phyloP scores from a whole-genome alignment of 495 filamentous ascomycete genomes.

The Symbiotaphrina buchneri region DNA sequence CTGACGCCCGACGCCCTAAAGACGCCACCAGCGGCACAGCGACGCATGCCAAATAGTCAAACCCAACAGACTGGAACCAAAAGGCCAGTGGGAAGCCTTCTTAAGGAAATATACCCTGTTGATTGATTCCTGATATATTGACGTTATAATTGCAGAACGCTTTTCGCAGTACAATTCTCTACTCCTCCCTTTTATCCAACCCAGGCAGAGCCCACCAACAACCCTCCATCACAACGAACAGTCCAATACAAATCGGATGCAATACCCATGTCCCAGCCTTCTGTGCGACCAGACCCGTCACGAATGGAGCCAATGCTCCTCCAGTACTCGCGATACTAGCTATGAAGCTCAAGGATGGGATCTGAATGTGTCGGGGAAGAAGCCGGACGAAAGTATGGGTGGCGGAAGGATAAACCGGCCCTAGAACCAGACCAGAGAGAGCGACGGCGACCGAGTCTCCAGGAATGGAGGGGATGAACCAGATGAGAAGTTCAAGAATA shows the following conservation, averaged over 20 bases:
- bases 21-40: too few species aligned
- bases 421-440: slow-evolving; percentile 48
- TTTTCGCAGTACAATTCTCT: too few species aligned
- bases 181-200: slow-evolving; percentile 28
- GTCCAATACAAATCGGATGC: slow-evolving; percentile 41
- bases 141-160: too few species aligned
- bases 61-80: too few species aligned
- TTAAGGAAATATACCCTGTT: too few species aligned
- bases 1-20: too few species aligned
- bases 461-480: slow-evolving; percentile 48
- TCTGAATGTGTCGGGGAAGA: slow-evolving; percentile 36
- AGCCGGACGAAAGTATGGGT: slow-evolving; percentile 38
- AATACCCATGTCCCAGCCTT: slow-evolving; percentile 47
- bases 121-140: too few species aligned
- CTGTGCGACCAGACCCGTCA: slow-evolving; percentile 47
- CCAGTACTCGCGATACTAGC: slow-evolving; percentile 50
- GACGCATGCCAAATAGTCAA: too few species aligned
- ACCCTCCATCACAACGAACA: slow-evolving; percentile 46
- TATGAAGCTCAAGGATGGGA: slow-evolving; percentile 44
- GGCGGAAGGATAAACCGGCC: slow-evolving; percentile 54
- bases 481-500: slow-evolving; percentile 45
- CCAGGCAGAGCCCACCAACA: slow-evolving; percentile 38
- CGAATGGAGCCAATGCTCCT: slow-evolving; percentile 50
- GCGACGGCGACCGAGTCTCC: slow-evolving; percentile 43
- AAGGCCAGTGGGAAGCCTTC: too few species aligned